Conservation (phyloP, 371 early-diverging fungal species). For the Dipsacomyces acuminosporus region DNA sequence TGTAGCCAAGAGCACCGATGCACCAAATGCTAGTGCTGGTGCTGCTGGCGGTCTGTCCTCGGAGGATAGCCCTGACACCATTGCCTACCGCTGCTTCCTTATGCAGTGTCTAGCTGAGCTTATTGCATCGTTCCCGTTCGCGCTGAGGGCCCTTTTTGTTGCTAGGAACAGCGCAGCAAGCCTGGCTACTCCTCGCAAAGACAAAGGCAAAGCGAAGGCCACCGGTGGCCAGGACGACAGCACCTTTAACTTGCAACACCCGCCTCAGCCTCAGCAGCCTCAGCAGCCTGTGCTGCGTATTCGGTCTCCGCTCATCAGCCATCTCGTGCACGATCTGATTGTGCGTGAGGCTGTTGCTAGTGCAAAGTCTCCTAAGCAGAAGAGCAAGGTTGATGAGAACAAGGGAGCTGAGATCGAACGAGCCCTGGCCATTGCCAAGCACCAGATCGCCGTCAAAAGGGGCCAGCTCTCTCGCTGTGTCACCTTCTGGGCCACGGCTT, state of each 20-base stretch:
- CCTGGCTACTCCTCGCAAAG: constrained; percentile 30
- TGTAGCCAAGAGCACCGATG: neutral
- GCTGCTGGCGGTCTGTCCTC: neutral
- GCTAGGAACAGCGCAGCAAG: constrained; percentile 14
- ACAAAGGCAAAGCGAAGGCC: constrained; percentile 29
- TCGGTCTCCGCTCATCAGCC: constrained; percentile 46
- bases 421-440: constrained; percentile 30
- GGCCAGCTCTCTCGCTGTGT: constrained; percentile 33
- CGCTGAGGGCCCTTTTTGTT: constrained; percentile 36
- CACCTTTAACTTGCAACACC: neutral
- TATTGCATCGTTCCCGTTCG: constrained; percentile 72
- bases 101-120: constrained; percentile 85
- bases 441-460: constrained; percentile 27
- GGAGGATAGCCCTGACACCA: constrained; percentile 46
- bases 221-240: constrained; percentile 1
- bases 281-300: constrained; percentile 20
- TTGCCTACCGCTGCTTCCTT: constrained; percentile 73
- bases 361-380: constrained; percentile 19
- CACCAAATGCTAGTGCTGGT: neutral
- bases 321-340: constrained; percentile 46
- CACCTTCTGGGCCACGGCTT: constrained; percentile 39
- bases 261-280: constrained; percentile 1
- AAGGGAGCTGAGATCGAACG: constrained; percentile 35
- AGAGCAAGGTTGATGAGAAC: constrained; percentile 12
- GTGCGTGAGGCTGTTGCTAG: constrained; percentile 44